Evolutionary conservation across 176 grass and related monocot species (phyloP).

Genomic region (Phyllostachys edulis): DNA sequence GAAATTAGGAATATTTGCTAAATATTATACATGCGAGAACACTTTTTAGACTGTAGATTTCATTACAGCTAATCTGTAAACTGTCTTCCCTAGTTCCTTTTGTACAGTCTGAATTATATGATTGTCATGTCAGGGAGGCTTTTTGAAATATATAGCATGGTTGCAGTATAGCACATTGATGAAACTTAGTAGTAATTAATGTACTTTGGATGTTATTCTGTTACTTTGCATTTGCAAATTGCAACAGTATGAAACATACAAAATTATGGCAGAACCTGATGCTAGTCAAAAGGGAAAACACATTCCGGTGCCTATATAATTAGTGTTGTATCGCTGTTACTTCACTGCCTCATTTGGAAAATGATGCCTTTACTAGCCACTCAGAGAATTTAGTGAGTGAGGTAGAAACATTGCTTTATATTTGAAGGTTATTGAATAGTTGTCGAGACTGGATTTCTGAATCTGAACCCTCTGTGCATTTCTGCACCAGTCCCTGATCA

Average conservation of each 20-base stretch:
- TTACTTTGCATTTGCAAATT: neutral
- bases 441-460: no score
- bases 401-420: neutral
- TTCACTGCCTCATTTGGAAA: slow-evolving; percentile 6
- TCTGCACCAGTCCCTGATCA: no score
- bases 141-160: neutral
- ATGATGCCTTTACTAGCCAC: neutral
- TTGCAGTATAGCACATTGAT: neutral
- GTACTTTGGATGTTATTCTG: neutral
- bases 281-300: neutral
- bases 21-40: neutral
- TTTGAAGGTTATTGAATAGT: neutral
- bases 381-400: slow-evolving; percentile 19
- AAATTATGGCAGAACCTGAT: neutral
- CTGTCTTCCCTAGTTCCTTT: neutral
- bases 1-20: neutral
- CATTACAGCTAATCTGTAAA: neutral
- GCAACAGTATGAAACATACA: neutral
- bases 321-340: neutral
- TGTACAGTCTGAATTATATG: slow-evolving; percentile 4
- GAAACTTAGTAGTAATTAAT: neutral
- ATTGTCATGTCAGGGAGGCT: neutral
- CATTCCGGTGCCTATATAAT: neutral
- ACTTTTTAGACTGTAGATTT: neutral
- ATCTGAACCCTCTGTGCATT: no score